A percentile compares a stretch with the other conserved stretches of the same genome.
phyloP scores from a whole-genome alignment of 768 basidiomycete species.

The Hemileccinum impolitum region DNA sequence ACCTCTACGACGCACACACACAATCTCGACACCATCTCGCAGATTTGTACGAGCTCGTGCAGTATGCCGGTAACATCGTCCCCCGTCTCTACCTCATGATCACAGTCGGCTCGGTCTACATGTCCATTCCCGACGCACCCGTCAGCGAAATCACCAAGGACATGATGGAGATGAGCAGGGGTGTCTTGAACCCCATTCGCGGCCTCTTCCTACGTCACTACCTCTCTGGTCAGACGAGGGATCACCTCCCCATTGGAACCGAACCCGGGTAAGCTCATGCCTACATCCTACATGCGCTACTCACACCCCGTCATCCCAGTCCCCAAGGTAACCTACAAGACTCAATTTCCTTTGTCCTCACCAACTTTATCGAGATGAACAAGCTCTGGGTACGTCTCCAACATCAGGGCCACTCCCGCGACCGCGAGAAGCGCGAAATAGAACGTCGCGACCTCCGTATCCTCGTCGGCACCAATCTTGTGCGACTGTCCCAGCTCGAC shows the following conservation, averaged over 20 bases:
- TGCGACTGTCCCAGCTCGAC: conserved; percentile 91
- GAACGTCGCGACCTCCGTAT: conserved; percentile 95
- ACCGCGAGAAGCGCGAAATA: conserved; percentile 95
- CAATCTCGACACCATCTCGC: conserved; percentile 92
- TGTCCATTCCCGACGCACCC: conserved; percentile 96
- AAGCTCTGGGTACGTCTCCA: conserved; percentile 99
- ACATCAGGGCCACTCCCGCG: conserved; percentile 95
- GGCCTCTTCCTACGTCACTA: conserved; percentile 96
- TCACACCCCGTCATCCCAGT: conserved; percentile 36
- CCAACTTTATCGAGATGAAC: conserved; percentile 99
- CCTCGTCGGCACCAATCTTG: conserved; percentile 95
- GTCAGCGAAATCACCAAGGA: conserved; percentile 99
- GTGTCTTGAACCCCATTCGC: conserved; percentile 94
- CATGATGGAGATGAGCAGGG: conserved; percentile 99
- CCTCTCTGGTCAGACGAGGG: conserved; percentile 93
- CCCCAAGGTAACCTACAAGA: conserved; percentile 90
- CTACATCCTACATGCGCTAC: background rate
- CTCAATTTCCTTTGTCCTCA: conserved; percentile 92
- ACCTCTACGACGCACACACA: conserved; percentile 94
- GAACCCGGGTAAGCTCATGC: conserved; percentile 67
- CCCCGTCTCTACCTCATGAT: conserved; percentile 97
- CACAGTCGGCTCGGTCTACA: conserved; percentile 98
- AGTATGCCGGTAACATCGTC: conserved; percentile 96
- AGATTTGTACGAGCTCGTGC: conserved; percentile 98
- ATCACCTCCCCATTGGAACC: conserved; percentile 86